Evolutionary conservation across 2,329 filamentous ascomycete species (phyloP).

Genomic region (Aspergillus caelatus): DNA sequence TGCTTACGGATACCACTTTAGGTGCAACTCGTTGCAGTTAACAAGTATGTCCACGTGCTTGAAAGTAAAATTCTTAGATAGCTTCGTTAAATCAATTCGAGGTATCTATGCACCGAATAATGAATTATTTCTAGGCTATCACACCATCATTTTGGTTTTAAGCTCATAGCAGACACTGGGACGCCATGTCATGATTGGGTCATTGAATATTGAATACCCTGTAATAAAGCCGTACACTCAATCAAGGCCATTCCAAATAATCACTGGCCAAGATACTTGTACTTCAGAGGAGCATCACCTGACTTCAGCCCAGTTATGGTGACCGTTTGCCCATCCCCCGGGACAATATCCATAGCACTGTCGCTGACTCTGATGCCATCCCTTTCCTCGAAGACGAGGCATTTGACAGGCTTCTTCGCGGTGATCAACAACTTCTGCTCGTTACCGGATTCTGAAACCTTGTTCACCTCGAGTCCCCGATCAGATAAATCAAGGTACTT

Average conservation of each 20-base stretch:
- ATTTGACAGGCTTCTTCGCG: constrained; percentile 58
- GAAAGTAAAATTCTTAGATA: not conserved
- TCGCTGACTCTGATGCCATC: constrained; percentile 58
- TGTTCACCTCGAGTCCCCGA: constrained; percentile 51
- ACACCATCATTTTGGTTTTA: not conserved
- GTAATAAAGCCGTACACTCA: not conserved
- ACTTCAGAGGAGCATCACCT: constrained; percentile 24
- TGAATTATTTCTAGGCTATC: not conserved
- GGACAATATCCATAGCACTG: constrained; percentile 61
- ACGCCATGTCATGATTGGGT: not conserved
- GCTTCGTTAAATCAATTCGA: not conserved
- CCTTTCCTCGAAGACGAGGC: constrained; percentile 62
- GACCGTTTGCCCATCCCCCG: constrained; percentile 57
- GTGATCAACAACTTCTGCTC: constrained; percentile 45
- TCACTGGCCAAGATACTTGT: constrained; percentile 32
- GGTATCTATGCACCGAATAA: not conserved
- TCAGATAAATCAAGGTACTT: constrained; percentile 60
- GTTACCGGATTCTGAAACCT: constrained; percentile 34
- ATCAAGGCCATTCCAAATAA: not conserved
- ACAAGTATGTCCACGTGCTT: not conserved
- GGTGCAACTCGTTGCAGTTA: not conserved
- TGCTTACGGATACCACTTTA: not conserved
- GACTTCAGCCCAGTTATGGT: constrained; percentile 28
- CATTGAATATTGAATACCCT: not conserved
- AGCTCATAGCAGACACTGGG: not conserved